These are phyloP conservation scores for Lentinus polychrous DNA, from an alignment of 1,284 basidiomycete species.

Conservation along the genomic window DNA sequence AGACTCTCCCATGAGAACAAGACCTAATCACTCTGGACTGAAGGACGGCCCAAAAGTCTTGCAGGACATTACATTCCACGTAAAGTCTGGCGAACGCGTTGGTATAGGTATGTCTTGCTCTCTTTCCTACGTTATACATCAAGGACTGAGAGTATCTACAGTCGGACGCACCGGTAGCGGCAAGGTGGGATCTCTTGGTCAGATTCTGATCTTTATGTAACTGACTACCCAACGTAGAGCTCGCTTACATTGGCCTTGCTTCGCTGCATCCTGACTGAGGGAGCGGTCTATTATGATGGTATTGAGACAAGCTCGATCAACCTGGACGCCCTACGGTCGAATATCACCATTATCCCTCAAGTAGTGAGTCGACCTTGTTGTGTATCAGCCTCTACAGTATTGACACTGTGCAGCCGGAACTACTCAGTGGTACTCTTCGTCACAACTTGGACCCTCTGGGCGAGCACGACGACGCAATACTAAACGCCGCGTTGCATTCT, in stretches of 20 bases:
- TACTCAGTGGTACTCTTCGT: slow-evolving; percentile 52
- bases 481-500: slow-evolving; percentile 37
- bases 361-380: slow-evolving; percentile 20
- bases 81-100: slow-evolving; percentile 43
- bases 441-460: slow-evolving; percentile 68
- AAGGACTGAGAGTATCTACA: background rate
- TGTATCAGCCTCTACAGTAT: too few relatives aligned
- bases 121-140: background rate
- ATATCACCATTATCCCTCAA: slow-evolving; percentile 44
- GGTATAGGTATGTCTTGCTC: slow-evolving; percentile 32
- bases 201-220: background rate
- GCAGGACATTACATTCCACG: slow-evolving; percentile 38
- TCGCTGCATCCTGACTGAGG: slow-evolving; percentile 43
- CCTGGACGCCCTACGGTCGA: slow-evolving; percentile 47
- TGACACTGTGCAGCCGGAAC: slow-evolving; percentile 45
- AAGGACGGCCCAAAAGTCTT: slow-evolving; percentile 36
- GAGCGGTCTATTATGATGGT: slow-evolving; percentile 33
- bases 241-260: slow-evolving; percentile 37
- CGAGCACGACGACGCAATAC: slow-evolving; percentile 60
- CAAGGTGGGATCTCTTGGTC: slow-evolving; percentile 2
- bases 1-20: background rate
- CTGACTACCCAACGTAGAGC: slow-evolving; percentile 21
- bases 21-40: background rate
- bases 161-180: slow-evolving; percentile 8
- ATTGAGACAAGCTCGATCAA: slow-evolving; percentile 39